Conservation (phyloP, 257 asterid species). For the Solanum peruvianum region DNA sequence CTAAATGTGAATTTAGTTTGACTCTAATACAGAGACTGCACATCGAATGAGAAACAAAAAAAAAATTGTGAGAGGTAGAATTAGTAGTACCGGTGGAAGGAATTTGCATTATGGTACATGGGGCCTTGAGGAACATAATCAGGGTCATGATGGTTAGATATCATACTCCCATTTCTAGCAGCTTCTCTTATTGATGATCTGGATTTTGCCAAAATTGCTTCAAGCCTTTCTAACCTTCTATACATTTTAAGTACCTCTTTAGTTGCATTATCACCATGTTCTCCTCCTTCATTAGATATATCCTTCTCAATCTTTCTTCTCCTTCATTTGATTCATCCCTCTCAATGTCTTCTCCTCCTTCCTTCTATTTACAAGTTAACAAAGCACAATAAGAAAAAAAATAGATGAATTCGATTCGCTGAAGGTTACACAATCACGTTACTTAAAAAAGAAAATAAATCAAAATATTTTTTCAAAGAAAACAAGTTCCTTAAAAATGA, state of each 20-base stretch:
- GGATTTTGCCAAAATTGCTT: conserved; percentile 15
- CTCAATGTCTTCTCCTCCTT: not conserved
- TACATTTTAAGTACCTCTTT: not conserved
- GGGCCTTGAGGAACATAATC: conserved; percentile 31
- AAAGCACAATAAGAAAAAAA: not conserved
- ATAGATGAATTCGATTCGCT: not conserved
- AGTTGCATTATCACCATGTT: not conserved
- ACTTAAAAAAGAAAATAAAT: not conserved
- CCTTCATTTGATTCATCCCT: not conserved
- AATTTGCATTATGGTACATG: conserved; percentile 25
- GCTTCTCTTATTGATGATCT: conserved; percentile 25
- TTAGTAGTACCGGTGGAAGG: conserved; percentile 26
- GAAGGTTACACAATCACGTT: not conserved
- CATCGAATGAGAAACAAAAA: not conserved
- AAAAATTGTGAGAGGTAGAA: not conserved
- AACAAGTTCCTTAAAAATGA: not conserved
- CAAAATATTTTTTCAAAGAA: not conserved
- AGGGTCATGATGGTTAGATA: conserved; percentile 16
- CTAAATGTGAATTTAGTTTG: not conserved
- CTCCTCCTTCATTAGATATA: not conserved
- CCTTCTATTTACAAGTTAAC: not conserved
- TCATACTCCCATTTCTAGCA: conserved; percentile 17
- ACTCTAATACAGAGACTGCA: not conserved
- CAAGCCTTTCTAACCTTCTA: conserved; percentile 18
- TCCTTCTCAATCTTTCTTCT: not conserved